Evolutionary conservation across 2,329 filamentous ascomycete species (phyloP).

Genomic region (Claviceps sp.): DNA sequence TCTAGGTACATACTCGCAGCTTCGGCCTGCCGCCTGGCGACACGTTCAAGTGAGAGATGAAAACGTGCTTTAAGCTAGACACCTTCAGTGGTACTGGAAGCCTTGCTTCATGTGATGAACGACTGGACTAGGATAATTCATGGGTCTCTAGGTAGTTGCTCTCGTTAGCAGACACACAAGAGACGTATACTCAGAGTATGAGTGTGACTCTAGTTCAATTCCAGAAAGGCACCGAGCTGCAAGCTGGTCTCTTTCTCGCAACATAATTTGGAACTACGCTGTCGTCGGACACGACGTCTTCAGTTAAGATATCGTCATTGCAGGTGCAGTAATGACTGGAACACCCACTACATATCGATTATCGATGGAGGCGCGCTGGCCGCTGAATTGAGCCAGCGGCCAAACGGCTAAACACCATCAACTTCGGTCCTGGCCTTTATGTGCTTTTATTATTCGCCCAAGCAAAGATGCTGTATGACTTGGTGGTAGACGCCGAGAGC

Average conservation of each 20-base stretch:
- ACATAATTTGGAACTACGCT: constrained; percentile 52
- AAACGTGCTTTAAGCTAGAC: constrained; percentile 37
- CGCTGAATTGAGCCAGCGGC: constrained; percentile 34
- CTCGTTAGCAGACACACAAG: constrained; percentile 36
- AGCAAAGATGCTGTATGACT: constrained; percentile 64
- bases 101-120: constrained; percentile 52
- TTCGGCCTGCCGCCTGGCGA: constrained; percentile 19
- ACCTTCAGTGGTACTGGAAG: constrained; percentile 51
- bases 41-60: constrained; percentile 23
- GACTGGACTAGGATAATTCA: constrained; percentile 36
- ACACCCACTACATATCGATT: constrained; percentile 46
- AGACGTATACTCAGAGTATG: constrained; percentile 35
- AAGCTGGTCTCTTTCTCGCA: constrained; percentile 40
- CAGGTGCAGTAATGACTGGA: constrained; percentile 48
- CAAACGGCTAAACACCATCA: constrained; percentile 66
- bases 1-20: too few species aligned
- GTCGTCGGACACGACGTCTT: constrained; percentile 50
- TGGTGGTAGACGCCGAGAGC: constrained; percentile 40
- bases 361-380: constrained; percentile 48
- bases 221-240: constrained; percentile 33
- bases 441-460: constrained; percentile 56
- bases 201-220: constrained; percentile 35
- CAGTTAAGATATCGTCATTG: constrained; percentile 54
- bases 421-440: constrained; percentile 57
- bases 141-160: constrained; percentile 30